A percentile compares a stretch with the other conserved stretches of the same genome.
phyloP scores from a whole-genome alignment of 768 basidiomycete species.

The Termitomyces sp. region DNA sequence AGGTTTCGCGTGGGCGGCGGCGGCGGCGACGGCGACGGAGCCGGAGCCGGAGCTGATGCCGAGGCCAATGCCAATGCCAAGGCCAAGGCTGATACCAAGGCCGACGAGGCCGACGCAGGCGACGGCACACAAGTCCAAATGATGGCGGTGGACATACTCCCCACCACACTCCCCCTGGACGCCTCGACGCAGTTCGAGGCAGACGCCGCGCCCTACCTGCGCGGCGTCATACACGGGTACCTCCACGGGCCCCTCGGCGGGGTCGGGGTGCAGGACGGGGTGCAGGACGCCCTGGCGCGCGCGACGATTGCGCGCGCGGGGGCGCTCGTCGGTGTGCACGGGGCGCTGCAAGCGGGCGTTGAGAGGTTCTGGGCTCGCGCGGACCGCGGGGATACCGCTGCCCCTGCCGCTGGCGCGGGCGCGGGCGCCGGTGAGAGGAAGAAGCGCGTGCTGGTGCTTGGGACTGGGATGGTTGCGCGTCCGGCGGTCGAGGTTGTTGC shows the following conservation, averaged over 20 bases:
- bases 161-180: constrained; percentile 77
- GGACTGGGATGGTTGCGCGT: constrained; percentile 94
- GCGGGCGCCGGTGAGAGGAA: constrained; percentile 18
- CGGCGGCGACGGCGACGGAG: no score
- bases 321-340: constrained; percentile 41
- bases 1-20: constrained; percentile 17
- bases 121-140: constrained; percentile 59
- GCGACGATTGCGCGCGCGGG: constrained; percentile 71
- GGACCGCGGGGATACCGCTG: no score
- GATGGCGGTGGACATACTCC: constrained; percentile 90
- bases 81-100: no score
- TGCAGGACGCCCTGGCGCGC: constrained; percentile 43
- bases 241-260: constrained; percentile 13
- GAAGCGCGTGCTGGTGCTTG: constrained; percentile 75
- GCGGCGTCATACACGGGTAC: constrained; percentile 34
- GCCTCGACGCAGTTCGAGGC: constrained; percentile 74
- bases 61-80: no score
- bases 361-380: constrained; percentile 32
- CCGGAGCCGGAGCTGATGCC: no score
- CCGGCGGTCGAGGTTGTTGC: constrained; percentile 79
- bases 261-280: constrained; percentile 18
- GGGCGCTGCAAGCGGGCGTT: constrained; percentile 54
- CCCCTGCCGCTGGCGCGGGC: no score
- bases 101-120: no score
- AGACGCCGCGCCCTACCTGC: constrained; percentile 63